Base-by-base conservation (phyloP, 2,329 filamentous ascomycete species). In the Trichoderma aggressivum region DNA sequence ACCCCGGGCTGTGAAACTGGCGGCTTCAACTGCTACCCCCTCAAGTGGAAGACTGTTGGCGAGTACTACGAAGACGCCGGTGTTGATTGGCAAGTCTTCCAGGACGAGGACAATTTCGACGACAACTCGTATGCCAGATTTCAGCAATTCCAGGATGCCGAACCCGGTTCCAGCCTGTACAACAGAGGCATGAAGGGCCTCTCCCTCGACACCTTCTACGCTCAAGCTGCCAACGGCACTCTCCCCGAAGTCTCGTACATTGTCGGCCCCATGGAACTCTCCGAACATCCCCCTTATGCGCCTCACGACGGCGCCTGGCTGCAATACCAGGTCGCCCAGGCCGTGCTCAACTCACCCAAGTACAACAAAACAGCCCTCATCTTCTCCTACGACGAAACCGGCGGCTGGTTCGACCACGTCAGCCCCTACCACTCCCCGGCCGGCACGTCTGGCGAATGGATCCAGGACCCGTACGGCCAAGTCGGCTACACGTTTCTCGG, bases 71-170 rank as follows among this genome's bases (percentile, higher is more conserved):
- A 87, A 74, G 80, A 82, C 11, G 82, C 83, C 2, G 84, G 82
- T 18, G 82, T 85, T 24, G 82, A 82, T 1, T 88, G 86, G 86
- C 82, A 85, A 47, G 80, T 86, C 2, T 87, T 80, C 74, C 85
- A 87, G 74, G 81, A 85, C 67, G 82, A 43, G 5, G 81, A 87
- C 74, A 86, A 86, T 76, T 86, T 86, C 70, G 85, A 86, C 55
- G 86, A 88, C 75, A 88, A 87, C 75, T 82, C 85, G 0, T 79
- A 86, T 16, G 85, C 85, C 43, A 86, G 85, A 82, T 88, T 88
- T 74, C 68, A 83, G 70, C 85, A 87, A 70, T 88, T 82, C 76
- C 85, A 87, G 71, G 80, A 82, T 0, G 84, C 86, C 1, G 73
- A 76, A 0, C 75, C 76, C 1, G 76, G 78, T 18, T 84, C 83